Evolutionary conservation across 768 basidiomycete species (phyloP), one percentile per base, ranked within the genome.

Genomic region (Inosperma sp.): DNA sequence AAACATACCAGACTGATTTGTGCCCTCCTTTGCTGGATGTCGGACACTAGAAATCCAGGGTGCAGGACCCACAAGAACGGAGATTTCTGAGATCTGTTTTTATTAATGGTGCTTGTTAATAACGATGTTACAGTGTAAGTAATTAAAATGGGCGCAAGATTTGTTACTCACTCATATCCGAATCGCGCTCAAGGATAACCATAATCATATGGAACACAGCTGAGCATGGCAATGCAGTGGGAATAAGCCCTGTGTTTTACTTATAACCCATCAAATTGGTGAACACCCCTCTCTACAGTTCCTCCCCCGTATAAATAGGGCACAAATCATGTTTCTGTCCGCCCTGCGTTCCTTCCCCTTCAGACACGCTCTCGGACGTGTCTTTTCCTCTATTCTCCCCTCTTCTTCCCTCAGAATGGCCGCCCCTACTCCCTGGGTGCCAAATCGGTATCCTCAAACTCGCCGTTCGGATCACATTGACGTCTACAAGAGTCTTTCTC

Each of bases 401-500:
- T 56, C 44, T n/a, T 49, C 61, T 13, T 61, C 61, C 35, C 55
- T 61, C 29, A 52, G 54, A 48, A 65, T 55, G 4, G 71, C 77
- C 71, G 41, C 70, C 7, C 62, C 71, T 13, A 75, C 75, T 7
- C 63, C 71, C 6, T 88, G 83, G 82, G 68, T 58, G 10, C 72
- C 81, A 16, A 74, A 79, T 56, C 62, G 61, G 22, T 91, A 91
- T 61, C 90, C 90, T 0, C 44, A 64, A 7, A 76, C 85, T 22
- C 81, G 79, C 48, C 79, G 86, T 44, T 80, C 78, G 6, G 80
- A 85, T 59, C 80, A 84, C 60, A 68, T 82, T 41, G 84, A 88
- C 63, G 64, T 75, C 27, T 92, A 87, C 70, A 76, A 82, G 63
- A 86, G 82, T 65, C 77, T 80, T 57, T 64, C 68, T 37, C 66